Conservation (phyloP, 345 rosid species). For the Camelina neglecta region DNA sequence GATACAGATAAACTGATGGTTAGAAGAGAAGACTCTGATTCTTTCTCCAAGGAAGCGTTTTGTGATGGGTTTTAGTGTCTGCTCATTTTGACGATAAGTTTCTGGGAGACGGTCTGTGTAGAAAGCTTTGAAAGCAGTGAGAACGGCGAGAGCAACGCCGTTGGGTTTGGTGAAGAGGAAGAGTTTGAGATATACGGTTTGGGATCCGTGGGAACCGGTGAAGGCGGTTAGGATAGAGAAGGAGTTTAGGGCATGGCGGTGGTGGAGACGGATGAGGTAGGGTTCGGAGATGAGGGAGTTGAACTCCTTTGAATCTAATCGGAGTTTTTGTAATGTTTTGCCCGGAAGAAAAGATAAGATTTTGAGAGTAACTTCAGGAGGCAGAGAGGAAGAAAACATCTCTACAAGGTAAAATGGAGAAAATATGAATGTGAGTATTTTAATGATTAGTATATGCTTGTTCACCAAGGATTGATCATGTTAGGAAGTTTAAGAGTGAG, state of each 20-base stretch:
- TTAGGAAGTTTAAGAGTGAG: conserved; percentile 1
- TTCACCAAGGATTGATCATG: not conserved
- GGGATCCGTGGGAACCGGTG: not conserved
- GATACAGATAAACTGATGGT: conserved; percentile 38
- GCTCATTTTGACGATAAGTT: not conserved
- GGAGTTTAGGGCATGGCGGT: conserved; percentile 14
- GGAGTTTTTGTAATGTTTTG: conserved; percentile 23
- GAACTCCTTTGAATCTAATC: conserved; percentile 34
- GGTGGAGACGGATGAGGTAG: conserved; percentile 16
- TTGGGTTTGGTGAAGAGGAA: conserved; percentile 25
- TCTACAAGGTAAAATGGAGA: conserved; percentile 10
- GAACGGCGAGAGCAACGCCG: not conserved
- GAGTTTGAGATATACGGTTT: conserved; percentile 23
- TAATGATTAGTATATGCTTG: conserved; percentile 8
- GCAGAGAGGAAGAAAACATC: conserved; percentile 25
- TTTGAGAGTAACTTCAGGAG: conserved; percentile 26
- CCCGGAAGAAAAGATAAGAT: conserved; percentile 31
- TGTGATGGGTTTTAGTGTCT: conserved; percentile 23
- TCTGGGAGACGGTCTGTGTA: not conserved
- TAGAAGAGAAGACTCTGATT: conserved; percentile 35
- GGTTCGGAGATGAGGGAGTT: conserved; percentile 34
- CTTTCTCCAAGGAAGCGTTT: conserved; percentile 24
- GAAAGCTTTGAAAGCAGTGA: not conserved
- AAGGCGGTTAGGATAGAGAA: conserved; percentile 23
- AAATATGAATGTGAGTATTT: not conserved